Percentiles rank a stretch among this genome's conserved stretches.
phyloP scores from a whole-genome alignment of 2,329 filamentous ascomycete species.

The Aspergillus sp. region DNA sequence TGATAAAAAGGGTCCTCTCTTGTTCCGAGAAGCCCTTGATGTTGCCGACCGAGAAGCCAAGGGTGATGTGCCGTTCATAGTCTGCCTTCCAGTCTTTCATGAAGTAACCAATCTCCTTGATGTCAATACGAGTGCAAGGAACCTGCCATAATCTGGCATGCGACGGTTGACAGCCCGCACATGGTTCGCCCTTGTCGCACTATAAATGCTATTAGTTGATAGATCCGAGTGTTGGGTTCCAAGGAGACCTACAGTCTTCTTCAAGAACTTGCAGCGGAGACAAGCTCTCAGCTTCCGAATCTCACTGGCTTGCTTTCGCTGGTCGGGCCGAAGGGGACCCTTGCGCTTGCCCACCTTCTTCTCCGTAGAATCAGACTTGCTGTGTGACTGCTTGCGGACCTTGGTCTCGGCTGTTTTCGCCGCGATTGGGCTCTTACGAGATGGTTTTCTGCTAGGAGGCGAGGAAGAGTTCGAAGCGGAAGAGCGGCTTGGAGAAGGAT shows the following conservation, averaged over 20 bases:
- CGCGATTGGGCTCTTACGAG: slow-evolving; percentile 72
- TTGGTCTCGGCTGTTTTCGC: slow-evolving; percentile 82
- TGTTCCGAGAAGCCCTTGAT: slow-evolving; percentile 77
- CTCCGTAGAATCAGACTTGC: slow-evolving; percentile 80
- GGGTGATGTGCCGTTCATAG: slow-evolving; percentile 84
- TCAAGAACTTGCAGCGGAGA: slow-evolving; percentile 94
- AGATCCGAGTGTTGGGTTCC: too few species aligned
- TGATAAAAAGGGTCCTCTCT: slow-evolving; percentile 79
- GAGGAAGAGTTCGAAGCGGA: slow-evolving; percentile 62
- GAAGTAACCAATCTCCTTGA: slow-evolving; percentile 97
- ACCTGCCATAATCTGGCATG: slow-evolving; percentile 97
- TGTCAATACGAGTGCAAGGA: slow-evolving; percentile 95
- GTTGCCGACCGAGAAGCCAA: slow-evolving; percentile 88
- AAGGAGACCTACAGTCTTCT: slow-evolving; percentile 68
- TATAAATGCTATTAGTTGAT: slow-evolving; percentile 13
- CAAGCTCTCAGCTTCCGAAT: slow-evolving; percentile 94
- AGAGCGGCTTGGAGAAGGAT: slow-evolving; percentile 58
- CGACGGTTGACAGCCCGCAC: slow-evolving; percentile 90
- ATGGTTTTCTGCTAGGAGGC: slow-evolving; percentile 63
- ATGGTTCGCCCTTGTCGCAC: slow-evolving; percentile 96
- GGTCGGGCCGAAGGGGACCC: slow-evolving; percentile 86
- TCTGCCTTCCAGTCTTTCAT: slow-evolving; percentile 99
- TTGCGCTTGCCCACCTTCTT: slow-evolving; percentile 91
- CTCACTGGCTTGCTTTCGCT: slow-evolving; percentile 93
- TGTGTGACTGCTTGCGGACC: slow-evolving; percentile 71